These are phyloP conservation scores for Macrolepiota albuminosa DNA, from an alignment of 768 basidiomycete genomes.

Conservation along the genomic window DNA sequence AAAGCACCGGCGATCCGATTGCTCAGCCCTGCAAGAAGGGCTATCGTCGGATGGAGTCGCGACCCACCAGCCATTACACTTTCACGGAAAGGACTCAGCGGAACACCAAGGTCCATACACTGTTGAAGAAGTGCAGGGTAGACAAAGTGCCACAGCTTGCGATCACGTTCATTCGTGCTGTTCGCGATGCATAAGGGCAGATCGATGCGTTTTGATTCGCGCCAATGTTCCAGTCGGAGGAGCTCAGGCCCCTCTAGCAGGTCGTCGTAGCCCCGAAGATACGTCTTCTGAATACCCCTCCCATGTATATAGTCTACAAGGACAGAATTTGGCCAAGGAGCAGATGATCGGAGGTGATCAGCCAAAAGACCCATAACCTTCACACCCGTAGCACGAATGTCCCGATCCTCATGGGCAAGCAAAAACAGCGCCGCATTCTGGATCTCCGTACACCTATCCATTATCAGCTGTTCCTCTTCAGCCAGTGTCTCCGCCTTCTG, in stretches of 20 bases:
- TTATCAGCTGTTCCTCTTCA: constrained; percentile 39
- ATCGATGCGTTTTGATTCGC: constrained; percentile 48
- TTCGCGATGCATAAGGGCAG: constrained; percentile 66
- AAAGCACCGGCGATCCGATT: constrained; percentile 45
- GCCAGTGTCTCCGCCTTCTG: constrained; percentile 33
- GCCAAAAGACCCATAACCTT: constrained; percentile 53
- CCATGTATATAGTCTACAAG: constrained; percentile 54
- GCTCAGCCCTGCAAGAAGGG: constrained; percentile 70
- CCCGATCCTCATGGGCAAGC: constrained; percentile 49
- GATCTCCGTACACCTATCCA: constrained; percentile 52
- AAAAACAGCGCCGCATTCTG: constrained; percentile 74
- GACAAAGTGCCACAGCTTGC: constrained; percentile 68
- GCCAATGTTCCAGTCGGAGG: constrained; percentile 64
- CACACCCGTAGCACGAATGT: constrained; percentile 56
- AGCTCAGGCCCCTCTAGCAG: constrained; percentile 57
- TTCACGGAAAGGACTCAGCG: constrained; percentile 53
- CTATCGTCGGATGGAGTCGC: constrained; percentile 68
- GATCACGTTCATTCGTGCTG: constrained; percentile 62
- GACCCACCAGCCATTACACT: constrained; percentile 62
- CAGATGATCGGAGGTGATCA: constrained; percentile 34
- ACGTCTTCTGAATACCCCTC: constrained; percentile 36
- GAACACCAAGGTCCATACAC: constrained; percentile 44
- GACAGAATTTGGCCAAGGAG: constrained; percentile 26
- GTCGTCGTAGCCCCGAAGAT: constrained; percentile 62
- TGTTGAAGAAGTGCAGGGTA: constrained; percentile 61